Base-by-base conservation (phyloP, 192 early-diverging fungal species). In the Coemansia sp. region DNA sequence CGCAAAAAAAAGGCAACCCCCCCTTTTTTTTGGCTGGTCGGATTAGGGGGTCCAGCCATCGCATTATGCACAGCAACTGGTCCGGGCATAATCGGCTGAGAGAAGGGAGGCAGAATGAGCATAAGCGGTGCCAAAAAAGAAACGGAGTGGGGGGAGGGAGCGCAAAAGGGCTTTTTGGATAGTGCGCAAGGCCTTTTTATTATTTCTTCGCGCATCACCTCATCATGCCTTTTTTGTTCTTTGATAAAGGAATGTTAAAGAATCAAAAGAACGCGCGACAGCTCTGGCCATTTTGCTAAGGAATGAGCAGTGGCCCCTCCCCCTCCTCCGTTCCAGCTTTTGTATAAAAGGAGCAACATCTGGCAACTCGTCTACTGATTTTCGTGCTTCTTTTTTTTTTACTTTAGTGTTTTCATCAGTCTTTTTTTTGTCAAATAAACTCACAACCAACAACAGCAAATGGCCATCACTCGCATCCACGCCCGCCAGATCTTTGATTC, bases 401-500 rank as follows among this genome's bases (percentile, higher is more conserved):
- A n/a, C n/a, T n/a, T 38, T 10, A 38, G 5, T 38, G 5, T 38
- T 38, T 7, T 10, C 36, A 38, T 38, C 36, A 38, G 5, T 7
- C 36, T 7, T 38, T 38, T 38, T 7, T 38, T 38, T 38, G 10
- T 10, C 4, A 38, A 38, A 38, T 36, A 6, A 8, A 6, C 34
- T 6, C 34, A 36, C 34, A 36, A 12, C 55, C 29, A 56, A 32
- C 31, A 51, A 5, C 22, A 57, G 77, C n/a, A 61, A 33, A 92
- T 93, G 91, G 59, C 89, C 51, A 87, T 91, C 67, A 85, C 75
- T 60, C 89, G 88, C 63, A 84, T 93, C 73, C 85, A 89, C 82
- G 95, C 94, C 59, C 91, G 96, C 84, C 96, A 97, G 85, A 99
- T 99, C 85, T 97, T 94, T 73, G 96, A 99, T 87, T 99, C 96